A percentile compares a stretch with the other conserved stretches of the same genome.
Evolutionary conservation across 148 eudicot species (phyloP).

Genomic region (Agrostemma githago): DNA sequence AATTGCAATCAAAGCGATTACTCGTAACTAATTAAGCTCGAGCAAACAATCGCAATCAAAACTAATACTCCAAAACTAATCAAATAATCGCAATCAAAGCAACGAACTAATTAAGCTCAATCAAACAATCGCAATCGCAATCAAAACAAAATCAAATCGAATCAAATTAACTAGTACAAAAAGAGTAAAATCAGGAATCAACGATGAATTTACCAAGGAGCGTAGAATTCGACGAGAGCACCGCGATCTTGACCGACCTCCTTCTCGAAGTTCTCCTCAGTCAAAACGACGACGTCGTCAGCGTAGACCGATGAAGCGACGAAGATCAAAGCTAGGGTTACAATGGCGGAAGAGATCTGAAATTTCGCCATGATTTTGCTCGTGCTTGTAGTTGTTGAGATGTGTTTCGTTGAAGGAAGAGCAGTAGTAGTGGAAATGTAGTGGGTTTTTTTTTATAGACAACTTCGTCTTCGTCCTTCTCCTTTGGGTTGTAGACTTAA

Average conservation of each 20-base stretch:
- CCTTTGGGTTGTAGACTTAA: not conserved
- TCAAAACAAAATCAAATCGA: not conserved
- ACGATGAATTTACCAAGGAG: constrained; percentile 64
- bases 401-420: not conserved
- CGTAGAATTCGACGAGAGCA: constrained; percentile 93
- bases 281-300: constrained; percentile 80
- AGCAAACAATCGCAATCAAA: not conserved
- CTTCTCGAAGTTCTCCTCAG: constrained; percentile 87
- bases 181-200: not conserved
- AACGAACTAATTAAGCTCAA: not conserved
- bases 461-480: not conserved
- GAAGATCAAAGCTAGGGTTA: constrained; percentile 37
- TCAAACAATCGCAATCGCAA: not conserved
- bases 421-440: constrained; percentile 12
- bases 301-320: constrained; percentile 38
- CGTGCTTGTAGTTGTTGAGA: not conserved
- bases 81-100: no score
- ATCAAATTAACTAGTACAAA: not conserved
- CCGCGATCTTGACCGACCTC: constrained; percentile 91
- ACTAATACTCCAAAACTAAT: not conserved
- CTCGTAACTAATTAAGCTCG: no score
- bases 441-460: constrained; percentile 9
- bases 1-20: no score
- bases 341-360: constrained; percentile 39
- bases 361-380: constrained; percentile 30